Percentiles rank a stretch among this genome's conserved stretches.
These are phyloP conservation scores for Monosporozyma unispora DNA, from an alignment of 805 yeast species.

Conservation along the genomic window DNA sequence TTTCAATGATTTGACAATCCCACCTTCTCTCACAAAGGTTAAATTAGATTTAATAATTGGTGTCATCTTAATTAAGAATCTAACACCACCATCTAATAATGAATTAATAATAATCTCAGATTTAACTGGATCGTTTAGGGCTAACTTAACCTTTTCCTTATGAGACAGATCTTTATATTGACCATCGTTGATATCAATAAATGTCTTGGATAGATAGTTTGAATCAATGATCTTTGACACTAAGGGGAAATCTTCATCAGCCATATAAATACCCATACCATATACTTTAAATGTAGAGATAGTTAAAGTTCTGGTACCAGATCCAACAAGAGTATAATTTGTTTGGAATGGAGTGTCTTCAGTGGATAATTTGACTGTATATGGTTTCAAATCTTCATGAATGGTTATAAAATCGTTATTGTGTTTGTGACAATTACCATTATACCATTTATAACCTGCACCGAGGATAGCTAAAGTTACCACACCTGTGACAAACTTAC, in stretches of 20 bases:
- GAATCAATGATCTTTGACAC: conserved; percentile 38
- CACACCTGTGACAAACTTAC: conserved; percentile 6
- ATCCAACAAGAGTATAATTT: conserved; percentile 55
- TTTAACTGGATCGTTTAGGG: conserved; percentile 42
- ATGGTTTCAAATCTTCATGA: conserved; percentile 43
- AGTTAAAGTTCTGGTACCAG: conserved; percentile 78
- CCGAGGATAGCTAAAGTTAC: neutral
- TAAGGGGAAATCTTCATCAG: conserved; percentile 43
- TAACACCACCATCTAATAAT: conserved; percentile 50
- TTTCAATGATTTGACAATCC: conserved; percentile 63
- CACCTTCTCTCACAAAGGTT: conserved; percentile 79
- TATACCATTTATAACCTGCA: neutral
- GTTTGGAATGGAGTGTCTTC: conserved; percentile 22
- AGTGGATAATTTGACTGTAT: conserved; percentile 31
- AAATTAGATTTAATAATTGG: conserved; percentile 90
- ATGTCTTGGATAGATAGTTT: conserved; percentile 31
- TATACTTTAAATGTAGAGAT: conserved; percentile 77
- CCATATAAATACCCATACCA: conserved; percentile 75
- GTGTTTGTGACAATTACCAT: conserved; percentile 11
- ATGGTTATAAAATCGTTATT: conserved; percentile 29
- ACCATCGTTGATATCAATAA: conserved; percentile 28
- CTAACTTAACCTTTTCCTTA: conserved; percentile 33
- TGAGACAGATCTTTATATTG: conserved; percentile 24
- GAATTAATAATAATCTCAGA: conserved; percentile 48
- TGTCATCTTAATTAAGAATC: conserved; percentile 63